Conservation (phyloP, 257 asterid species). For the Gentiana dahurica region DNA sequence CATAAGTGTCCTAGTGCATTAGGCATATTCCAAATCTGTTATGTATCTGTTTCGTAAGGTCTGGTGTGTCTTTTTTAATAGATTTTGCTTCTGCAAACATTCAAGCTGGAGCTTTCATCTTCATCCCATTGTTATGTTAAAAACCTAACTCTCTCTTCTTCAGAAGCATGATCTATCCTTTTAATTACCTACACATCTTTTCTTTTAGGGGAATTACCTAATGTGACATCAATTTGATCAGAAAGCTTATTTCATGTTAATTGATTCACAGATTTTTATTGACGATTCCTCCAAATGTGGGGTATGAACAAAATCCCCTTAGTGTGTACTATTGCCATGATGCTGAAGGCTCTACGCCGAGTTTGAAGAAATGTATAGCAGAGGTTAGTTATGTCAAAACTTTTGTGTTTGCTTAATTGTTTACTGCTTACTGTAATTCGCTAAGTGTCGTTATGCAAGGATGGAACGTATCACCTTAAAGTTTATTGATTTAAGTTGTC, state of each 20-base stretch:
- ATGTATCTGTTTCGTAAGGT: too few species aligned
- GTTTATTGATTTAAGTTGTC: background rate
- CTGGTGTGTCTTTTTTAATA: too few species aligned
- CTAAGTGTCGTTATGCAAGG: background rate
- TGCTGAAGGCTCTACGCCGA: slow-evolving; percentile 38
- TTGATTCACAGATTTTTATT: slow-evolving; percentile 54
- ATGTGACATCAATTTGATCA: slow-evolving; percentile 1
- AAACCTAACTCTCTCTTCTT: too few species aligned
- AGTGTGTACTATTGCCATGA: slow-evolving; percentile 86
- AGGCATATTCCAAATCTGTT: too few species aligned
- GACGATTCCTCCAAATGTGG: slow-evolving; percentile 97
- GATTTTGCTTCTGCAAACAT: too few species aligned
- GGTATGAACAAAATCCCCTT: slow-evolving; percentile 89
- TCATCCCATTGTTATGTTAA: too few species aligned
- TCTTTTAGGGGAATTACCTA: too few species aligned
- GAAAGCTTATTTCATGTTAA: background rate
- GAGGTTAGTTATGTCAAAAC: slow-evolving; percentile 43
- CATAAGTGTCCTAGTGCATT: too few species aligned
- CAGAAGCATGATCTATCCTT: too few species aligned
- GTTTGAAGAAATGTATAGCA: slow-evolving; percentile 76
- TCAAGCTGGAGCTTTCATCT: too few species aligned
- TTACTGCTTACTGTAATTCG: background rate
- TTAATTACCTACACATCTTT: too few species aligned
- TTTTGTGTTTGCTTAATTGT: background rate
- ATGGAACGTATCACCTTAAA: background rate